phyloP scores from a whole-genome alignment of 441 rosid species.

The Dalechampia spathulata region DNA sequence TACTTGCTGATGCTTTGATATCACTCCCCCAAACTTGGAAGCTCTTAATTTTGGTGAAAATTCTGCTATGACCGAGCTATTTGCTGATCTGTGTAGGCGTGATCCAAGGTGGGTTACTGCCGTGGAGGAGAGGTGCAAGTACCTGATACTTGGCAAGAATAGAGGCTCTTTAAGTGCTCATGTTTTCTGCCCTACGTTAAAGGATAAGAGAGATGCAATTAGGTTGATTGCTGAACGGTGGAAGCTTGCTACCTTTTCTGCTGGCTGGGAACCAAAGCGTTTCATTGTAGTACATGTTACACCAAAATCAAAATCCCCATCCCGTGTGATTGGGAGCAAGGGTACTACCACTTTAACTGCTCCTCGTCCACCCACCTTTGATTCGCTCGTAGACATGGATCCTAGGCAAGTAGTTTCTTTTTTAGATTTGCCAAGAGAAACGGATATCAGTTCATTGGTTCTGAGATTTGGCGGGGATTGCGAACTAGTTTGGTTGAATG shows the following conservation, averaged over 20 bases:
- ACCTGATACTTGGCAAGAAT: conserved; percentile 79
- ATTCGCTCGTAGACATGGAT: conserved; percentile 90
- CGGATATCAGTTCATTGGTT: conserved; percentile 80
- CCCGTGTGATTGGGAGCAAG: conserved; percentile 71
- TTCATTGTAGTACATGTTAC: conserved; percentile 75
- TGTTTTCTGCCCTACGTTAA: conserved; percentile 90
- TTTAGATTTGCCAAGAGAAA: conserved; percentile 88
- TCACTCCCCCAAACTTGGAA: conserved; percentile 67
- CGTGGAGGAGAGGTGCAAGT: conserved; percentile 95
- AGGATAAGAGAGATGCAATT: conserved; percentile 91
- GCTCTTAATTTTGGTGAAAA: conserved; percentile 91
- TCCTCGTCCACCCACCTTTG: conserved; percentile 55
- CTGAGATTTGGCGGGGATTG: conserved; percentile 96
- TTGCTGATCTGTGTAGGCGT: conserved; percentile 76
- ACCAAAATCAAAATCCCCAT: conserved; percentile 70
- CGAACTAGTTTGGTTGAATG: conserved; percentile 92
- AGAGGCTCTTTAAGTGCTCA: conserved; percentile 60
- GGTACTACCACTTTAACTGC: conserved; percentile 38
- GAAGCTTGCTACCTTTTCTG: conserved; percentile 71
- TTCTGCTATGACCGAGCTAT: conserved; percentile 58
- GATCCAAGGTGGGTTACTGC: conserved; percentile 92
- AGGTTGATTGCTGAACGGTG: conserved; percentile 89
- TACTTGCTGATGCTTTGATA: conserved; percentile 96
- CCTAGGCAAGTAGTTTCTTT: conserved; percentile 92
- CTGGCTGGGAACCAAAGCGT: conserved; percentile 99